Base-by-base conservation (phyloP, 2,329 filamentous ascomycete genomes). In the Emmonsiellopsis sp. region DNA sequence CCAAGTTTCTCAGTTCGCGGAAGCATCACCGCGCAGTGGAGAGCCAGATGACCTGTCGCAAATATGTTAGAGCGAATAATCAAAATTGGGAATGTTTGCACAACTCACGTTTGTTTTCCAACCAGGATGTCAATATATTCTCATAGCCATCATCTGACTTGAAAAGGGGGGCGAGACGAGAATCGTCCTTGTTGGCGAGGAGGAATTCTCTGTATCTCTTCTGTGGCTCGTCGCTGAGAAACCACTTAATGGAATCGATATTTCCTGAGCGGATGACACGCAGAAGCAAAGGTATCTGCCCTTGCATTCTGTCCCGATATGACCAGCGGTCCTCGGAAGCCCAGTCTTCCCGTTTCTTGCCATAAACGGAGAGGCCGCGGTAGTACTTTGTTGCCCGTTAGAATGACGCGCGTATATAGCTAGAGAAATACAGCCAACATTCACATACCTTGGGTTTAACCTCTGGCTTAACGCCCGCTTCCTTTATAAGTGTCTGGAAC, bases 231-330 rank as follows among this genome's bases (percentile, higher is more conserved):
- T 88, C 85, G 54, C 85, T 83, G 53, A 89, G 68, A 65, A 92
- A 88, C 81, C 87, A 94, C 62, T 93, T 83, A 0, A 88, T 80
- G 14, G 78, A 77, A 40, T 85, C 79, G n/a, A 92, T 65, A 17
- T 75, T 85, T 2, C 82, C 68, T n/a, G 58, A 51, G 4, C 60
- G 48, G 1, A 67, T 66, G 31, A 68, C 62, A 6, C 59, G 52
- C 17, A 73, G 59, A 13, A 74, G 61, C 1, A 70, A 67, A 66
- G 58, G 14, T 55, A 37, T 17, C n/a, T 13, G 6, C 11, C 9
- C 17, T 6, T 13, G 32, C 5, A 40, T 6, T 3, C 50, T 42
- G 14, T 14, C n/a, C 13, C 14, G 6, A 42, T 31, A 42, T 17
- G 2, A 9, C n/a, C 34, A 31, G 5, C 14, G 32, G 5, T 81